Percentiles rank a stretch among this genome's conserved stretches.
Evolutionary conservation across 2,329 filamentous ascomycete species (phyloP).

Genomic region (Colletotrichum trifolii): DNA sequence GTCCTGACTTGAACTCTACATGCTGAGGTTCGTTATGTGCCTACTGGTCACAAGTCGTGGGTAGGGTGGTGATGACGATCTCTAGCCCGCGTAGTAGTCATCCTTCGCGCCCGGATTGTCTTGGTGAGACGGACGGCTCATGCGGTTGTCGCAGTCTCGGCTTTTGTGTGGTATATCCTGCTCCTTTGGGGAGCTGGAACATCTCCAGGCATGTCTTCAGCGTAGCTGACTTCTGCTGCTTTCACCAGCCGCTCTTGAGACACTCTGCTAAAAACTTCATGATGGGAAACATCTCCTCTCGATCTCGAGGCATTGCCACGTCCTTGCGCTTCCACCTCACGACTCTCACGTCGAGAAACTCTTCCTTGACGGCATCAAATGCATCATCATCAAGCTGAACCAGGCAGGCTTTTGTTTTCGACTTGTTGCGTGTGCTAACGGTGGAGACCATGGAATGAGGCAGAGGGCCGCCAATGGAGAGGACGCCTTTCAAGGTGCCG

Average conservation of each 20-base stretch:
- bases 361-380: conserved; percentile 70
- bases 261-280: conserved; percentile 85
- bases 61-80: no score
- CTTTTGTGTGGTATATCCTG: no score
- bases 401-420: conserved; percentile 71
- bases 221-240: no score
- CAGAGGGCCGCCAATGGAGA: conserved; percentile 72
- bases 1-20: no score
- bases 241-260: conserved; percentile 52
- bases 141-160: no score
- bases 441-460: conserved; percentile 63
- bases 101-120: background rate
- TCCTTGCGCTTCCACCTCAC: conserved; percentile 76
- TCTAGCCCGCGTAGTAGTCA: background rate
- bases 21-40: no score
- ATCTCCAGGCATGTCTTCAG: no score
- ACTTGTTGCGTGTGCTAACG: conserved; percentile 61
- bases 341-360: conserved; percentile 75
- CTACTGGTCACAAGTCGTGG: no score
- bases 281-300: conserved; percentile 88
- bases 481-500: conserved; percentile 62
- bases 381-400: conserved; percentile 71
- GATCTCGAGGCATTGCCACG: conserved; percentile 83
- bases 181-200: no score
- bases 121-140: background rate